Evolutionary conservation across 2,329 filamentous ascomycete genomes (phyloP).

Genomic region (Akanthomyces lecanii): DNA sequence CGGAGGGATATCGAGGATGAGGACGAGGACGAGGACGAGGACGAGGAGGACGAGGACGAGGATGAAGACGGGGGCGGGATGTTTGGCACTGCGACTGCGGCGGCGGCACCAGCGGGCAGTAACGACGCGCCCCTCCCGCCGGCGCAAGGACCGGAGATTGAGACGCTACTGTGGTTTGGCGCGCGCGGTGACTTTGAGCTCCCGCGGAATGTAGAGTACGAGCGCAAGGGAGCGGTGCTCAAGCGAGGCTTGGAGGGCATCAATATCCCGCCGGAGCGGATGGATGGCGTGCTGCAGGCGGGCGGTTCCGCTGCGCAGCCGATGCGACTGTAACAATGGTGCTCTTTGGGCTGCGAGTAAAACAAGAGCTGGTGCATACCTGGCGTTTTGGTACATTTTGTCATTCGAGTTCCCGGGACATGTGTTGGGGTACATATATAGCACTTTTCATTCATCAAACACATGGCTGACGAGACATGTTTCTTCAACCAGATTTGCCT

Average conservation of each 20-base stretch:
- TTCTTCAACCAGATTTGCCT: too few relatives aligned
- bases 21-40: constrained; percentile 54
- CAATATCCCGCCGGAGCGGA: constrained; percentile 28
- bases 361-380: background rate
- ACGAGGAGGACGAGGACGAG: constrained; percentile 53
- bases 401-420: too few relatives aligned
- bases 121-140: constrained; percentile 23
- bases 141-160: constrained; percentile 38
- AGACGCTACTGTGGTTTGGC: constrained; percentile 46
- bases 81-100: constrained; percentile 26
- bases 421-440: too few relatives aligned
- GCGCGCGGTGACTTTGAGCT: constrained; percentile 41
- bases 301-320: background rate
- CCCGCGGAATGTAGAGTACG: constrained; percentile 42
- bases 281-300: constrained; percentile 4
- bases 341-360: background rate
- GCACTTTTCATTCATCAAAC: too few relatives aligned
- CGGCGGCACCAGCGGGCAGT: constrained; percentile 11
- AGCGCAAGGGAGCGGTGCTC: constrained; percentile 30
- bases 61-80: constrained; percentile 45
- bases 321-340: background rate
- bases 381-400: background rate
- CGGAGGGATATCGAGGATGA: constrained; percentile 49
- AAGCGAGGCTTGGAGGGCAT: constrained; percentile 34
- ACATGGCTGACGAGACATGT: too few relatives aligned